Evolutionary conservation across 2,329 filamentous ascomycete genomes (phyloP).

Genomic region (Aspergillus sp.): DNA sequence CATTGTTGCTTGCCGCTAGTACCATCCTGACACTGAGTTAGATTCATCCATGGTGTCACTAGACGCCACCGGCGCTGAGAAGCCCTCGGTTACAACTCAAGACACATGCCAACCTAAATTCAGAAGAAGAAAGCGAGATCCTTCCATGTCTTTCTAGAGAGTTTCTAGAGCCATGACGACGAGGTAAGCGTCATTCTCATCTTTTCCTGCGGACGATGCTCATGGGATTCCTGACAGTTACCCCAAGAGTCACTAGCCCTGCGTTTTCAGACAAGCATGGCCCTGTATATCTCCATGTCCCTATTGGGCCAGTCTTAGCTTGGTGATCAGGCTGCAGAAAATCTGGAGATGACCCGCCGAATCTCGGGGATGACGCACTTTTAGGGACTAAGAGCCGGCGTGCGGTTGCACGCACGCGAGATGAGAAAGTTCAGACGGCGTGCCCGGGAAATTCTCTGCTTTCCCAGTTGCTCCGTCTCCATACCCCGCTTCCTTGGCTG

Average conservation of each 20-base stretch:
- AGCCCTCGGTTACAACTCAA: not conserved
- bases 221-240: not conserved
- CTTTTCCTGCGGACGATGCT: not conserved
- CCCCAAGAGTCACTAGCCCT: not conserved
- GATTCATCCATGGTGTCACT: not conserved
- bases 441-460: not conserved
- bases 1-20: not conserved
- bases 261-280: not conserved
- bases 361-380: not conserved
- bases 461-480: not conserved
- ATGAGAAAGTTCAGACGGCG: not conserved
- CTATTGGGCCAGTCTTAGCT: not conserved
- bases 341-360: not conserved
- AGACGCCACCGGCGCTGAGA: not conserved
- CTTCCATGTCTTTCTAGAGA: not conserved
- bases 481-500: constrained; percentile 10
- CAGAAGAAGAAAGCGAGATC: not conserved
- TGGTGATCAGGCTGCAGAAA: constrained; percentile 2
- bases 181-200: not conserved
- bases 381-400: not conserved
- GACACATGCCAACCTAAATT: not conserved
- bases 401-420: constrained; percentile 3
- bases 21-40: too few species aligned
- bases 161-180: not conserved
- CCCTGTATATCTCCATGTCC: not conserved